Conservation (phyloP, 495 filamentous ascomycete species). For the Xylaria castorea region DNA sequence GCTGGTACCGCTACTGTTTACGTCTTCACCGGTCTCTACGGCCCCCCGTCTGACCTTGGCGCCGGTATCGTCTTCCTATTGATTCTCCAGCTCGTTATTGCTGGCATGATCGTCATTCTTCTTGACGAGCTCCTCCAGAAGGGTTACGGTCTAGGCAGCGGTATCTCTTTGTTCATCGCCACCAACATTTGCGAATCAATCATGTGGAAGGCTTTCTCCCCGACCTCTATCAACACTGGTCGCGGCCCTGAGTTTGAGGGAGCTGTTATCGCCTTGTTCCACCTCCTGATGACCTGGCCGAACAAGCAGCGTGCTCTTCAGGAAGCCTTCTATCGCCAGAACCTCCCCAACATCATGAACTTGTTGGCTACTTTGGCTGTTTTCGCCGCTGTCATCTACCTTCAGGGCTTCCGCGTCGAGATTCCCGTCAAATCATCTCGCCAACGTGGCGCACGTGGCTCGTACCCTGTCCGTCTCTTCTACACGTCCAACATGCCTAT, state of each 20-base stretch:
- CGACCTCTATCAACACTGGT: slow-evolving; percentile 98
- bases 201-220: slow-evolving; percentile 99
- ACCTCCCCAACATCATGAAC: slow-evolving; percentile 99
- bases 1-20: slow-evolving; percentile 97
- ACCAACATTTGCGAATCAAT: slow-evolving; percentile 99
- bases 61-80: slow-evolving; percentile 97
- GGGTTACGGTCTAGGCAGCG: slow-evolving; percentile 97
- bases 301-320: slow-evolving; percentile 97
- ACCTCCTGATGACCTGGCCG: slow-evolving; percentile 96
- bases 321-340: slow-evolving; percentile 99
- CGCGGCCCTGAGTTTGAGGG: slow-evolving; percentile 99
- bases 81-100: slow-evolving; percentile 94
- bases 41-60: slow-evolving; percentile 92
- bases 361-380: slow-evolving; percentile 89
- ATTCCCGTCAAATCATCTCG: slow-evolving; percentile 99
- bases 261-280: slow-evolving; percentile 97
- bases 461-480: slow-evolving; percentile 80
- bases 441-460: slow-evolving; percentile 96
- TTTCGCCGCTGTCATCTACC: slow-evolving; percentile 98
- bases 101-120: slow-evolving; percentile 97
- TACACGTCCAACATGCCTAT: slow-evolving; percentile 98
- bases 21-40: slow-evolving; percentile 97
- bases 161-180: slow-evolving; percentile 99
- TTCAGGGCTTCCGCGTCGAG: slow-evolving; percentile 99
- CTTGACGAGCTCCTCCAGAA: slow-evolving; percentile 99